Evolutionary conservation across 2,329 filamentous ascomycete genomes (phyloP), one percentile per base, ranked within the genome.

Genomic region (Clarireedia monteithiana): DNA sequence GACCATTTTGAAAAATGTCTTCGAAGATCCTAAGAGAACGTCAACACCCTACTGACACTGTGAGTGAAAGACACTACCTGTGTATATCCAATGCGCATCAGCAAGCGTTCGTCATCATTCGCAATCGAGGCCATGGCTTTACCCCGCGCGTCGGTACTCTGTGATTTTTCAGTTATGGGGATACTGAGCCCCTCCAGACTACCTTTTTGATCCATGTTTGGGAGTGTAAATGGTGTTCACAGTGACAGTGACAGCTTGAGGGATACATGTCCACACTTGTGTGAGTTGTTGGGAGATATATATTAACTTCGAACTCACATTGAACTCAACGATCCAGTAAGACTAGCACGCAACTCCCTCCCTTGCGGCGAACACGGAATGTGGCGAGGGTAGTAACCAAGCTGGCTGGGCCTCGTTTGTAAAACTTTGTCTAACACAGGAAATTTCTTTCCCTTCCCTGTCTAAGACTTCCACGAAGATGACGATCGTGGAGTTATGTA

Each of bases 1-100:
- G 81, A 85, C 81, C 81, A 85, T 75, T 80, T 82, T 39, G 78
- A 84, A 64, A 86, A 85, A 62, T 85, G 80, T 53, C 83, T 75
- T 62, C 74, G 74, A 26, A 85, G 66, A 66, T 85, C 81, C 82
- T 85, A 57, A 26, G 17, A 23, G 45, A 27, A 24, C 9, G 56
- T 57, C n/a, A 48, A 44, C 20, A 17, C 9, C 3, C 7, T 30
- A 44, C 20, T 14, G 20, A 6, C 10, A 55, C 4, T 9, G 23
- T 45, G 9, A 6, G 10, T 55, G 27, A 27, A n/a, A 55, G 7
- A 20, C 5, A 5, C n/a, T 70, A 83, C 82, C 70, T 84, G 82
- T 62, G 77, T 80, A 66, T 85, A 85, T 30, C 82, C 82, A 63
- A 84, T 84, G 54, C 79, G 76, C 55, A 79, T 79, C 20, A 85